These are phyloP conservation scores for Diaporthe nobilis DNA, from an alignment of 2,329 filamentous ascomycete genomes.

Conservation along the genomic window DNA sequence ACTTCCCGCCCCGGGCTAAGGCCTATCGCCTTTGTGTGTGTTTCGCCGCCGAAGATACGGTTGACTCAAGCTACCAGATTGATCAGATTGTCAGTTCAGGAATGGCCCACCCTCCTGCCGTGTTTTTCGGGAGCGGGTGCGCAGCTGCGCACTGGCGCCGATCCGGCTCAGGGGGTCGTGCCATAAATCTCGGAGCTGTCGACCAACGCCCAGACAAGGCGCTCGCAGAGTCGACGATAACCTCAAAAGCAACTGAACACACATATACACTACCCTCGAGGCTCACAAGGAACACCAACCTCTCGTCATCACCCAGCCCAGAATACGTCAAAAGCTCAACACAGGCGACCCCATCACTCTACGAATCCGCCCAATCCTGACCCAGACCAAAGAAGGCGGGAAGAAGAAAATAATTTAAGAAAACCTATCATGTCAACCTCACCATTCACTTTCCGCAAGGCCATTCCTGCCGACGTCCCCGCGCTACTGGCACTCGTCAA, in stretches of 20 bases:
- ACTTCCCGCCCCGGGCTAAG: too few relatives aligned
- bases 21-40: neutral
- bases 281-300: neutral
- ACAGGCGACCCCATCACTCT: neutral
- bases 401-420: neutral
- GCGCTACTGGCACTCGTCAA: conserved; percentile 56
- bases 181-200: neutral
- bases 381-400: neutral
- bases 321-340: neutral
- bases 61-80: neutral
- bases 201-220: neutral
- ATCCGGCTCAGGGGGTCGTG: neutral
- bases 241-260: neutral
- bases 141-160: neutral
- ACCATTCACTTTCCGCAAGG: conserved; percentile 52
- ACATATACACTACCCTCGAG: neutral
- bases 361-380: neutral
- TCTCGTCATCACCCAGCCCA: neutral
- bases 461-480: conserved; percentile 51
- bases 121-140: neutral
- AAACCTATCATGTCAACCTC: conserved; percentile 1
- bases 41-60: neutral
- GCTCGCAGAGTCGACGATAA: too few relatives aligned
- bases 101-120: neutral
- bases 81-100: neutral